A percentile compares a stretch with the other conserved stretches of the same genome.
Conservation (phyloP, 345 rosid species). For the Ceriops zippeliana region DNA sequence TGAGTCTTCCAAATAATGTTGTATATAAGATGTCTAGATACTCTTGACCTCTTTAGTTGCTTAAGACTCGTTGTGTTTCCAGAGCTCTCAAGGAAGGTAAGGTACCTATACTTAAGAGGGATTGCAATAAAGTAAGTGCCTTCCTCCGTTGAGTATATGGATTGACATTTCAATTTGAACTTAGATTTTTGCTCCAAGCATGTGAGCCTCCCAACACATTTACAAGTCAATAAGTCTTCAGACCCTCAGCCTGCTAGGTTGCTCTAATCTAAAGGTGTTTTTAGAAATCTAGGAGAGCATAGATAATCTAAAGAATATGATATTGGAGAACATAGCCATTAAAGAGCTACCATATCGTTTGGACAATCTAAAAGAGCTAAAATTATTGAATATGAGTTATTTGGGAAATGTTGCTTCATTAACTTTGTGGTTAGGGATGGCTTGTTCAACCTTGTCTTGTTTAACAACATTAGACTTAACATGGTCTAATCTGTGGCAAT, state of each 20-base stretch:
- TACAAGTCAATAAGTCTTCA: background rate
- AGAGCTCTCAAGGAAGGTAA: background rate
- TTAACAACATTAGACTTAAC: too few relatives aligned
- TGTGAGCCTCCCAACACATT: slow-evolving; percentile 1
- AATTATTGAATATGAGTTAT: too few relatives aligned
- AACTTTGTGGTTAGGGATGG: too few relatives aligned
- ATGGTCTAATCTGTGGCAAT: background rate
- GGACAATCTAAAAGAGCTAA: too few relatives aligned
- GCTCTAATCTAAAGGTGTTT: slow-evolving; percentile 3
- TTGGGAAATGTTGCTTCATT: too few relatives aligned
- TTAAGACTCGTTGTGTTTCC: slow-evolving; percentile 3
- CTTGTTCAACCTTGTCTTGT: too few relatives aligned
- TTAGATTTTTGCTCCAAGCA: background rate
- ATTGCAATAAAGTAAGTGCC: background rate
- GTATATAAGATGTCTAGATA: slow-evolving; percentile 6
- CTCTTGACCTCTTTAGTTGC: slow-evolving; percentile 11
- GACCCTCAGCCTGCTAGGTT: background rate
- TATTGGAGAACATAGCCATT: too few relatives aligned
- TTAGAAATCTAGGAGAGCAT: background rate
- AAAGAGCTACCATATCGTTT: too few relatives aligned
- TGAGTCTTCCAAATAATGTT: background rate
- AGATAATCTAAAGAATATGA: background rate
- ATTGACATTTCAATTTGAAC: background rate
- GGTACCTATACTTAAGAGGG: background rate
- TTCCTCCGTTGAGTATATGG: background rate